Base-by-base conservation (phyloP, 192 early-diverging fungal genomes). In the Podila clonocystis region DNA sequence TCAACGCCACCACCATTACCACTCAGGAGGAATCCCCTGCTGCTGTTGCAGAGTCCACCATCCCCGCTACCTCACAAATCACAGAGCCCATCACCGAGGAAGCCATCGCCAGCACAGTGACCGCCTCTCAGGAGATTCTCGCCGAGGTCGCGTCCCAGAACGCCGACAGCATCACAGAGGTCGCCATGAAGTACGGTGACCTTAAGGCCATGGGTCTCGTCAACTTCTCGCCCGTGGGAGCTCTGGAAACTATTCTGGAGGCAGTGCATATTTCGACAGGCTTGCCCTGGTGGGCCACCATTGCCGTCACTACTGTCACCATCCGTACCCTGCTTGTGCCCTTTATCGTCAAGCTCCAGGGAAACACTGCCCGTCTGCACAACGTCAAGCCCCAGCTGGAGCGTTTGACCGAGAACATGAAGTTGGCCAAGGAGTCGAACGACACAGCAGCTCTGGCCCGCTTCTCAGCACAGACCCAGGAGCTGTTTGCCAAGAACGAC, bases 211-310 rank as follows among this genome's bases (percentile, higher is more conserved):
- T 96, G 78, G 97, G 97, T 17, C 85, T 98, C 31, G 89, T 87
- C 57, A 85, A 91, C 50, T 90, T 77, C 50, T 84, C 91, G 9
- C 95, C 95, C 13, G 91, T 92, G 7, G 96, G 94, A 41, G 60
- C 85, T 24, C 70, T 92, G 20, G 91, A 98, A 82, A 85, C 85
- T 8, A 63, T 90, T 8, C 70, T 98, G 31, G 97, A 99, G 82
- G 88, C 85, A 24, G 72, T 94, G 48, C 91, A 96, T 74, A 93
- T 98, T 19, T 82, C 85, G 29, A 92, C 91, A 19, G 96, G 96
- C 7, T 77, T 98, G 65, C 95, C 96, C 6, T 99, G 97, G 97
- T 97, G 94, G 94, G 93, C 83, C 9, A 91, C 96, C n/a, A 97
- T 99, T 65, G 88, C 87, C 7, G 79, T 72, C 12, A 76, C 90